phyloP scores from a whole-genome alignment of 495 filamentous ascomycete species.

The Recurvomyces mirabilis region DNA sequence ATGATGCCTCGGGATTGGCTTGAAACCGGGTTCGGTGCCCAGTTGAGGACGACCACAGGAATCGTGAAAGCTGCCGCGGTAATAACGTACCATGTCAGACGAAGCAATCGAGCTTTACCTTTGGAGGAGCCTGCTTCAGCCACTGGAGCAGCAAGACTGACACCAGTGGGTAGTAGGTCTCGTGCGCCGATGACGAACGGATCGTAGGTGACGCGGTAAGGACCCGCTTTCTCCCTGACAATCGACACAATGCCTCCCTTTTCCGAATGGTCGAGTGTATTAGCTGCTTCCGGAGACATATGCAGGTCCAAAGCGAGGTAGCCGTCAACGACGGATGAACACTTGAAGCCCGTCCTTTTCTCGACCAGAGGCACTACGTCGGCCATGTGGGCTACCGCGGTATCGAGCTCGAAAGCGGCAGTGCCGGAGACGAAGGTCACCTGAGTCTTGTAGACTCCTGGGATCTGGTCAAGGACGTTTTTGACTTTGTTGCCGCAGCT shows the following conservation, averaged over 20 bases:
- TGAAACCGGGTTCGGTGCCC: neutral
- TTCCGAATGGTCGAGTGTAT: neutral
- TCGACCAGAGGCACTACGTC: neutral
- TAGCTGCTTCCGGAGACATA: neutral
- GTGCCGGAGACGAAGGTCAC: constrained; percentile 1
- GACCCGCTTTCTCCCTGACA: neutral
- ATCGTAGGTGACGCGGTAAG: constrained; percentile 47
- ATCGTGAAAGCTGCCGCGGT: neutral
- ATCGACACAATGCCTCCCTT: neutral
- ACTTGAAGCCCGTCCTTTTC: neutral
- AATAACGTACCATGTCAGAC: neutral
- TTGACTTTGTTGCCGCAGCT: constrained; percentile 11
- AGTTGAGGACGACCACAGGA: neutral
- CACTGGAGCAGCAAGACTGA: neutral
- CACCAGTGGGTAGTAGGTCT: constrained; percentile 5
- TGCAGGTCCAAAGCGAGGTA: neutral
- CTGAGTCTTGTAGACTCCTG: constrained; percentile 4
- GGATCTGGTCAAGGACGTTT: constrained; percentile 1
- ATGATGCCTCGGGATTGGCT: neutral
- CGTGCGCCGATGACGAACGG: constrained; percentile 43
- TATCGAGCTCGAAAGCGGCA: constrained; percentile 6
- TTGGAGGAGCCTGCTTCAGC: neutral
- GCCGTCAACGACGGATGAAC: neutral
- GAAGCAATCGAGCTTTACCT: neutral
- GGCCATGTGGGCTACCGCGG: neutral